Evolutionary conservation across 768 basidiomycete species (phyloP), one percentile per base, ranked within the genome.

Genomic region (Thelephora aurantiotincta): DNA sequence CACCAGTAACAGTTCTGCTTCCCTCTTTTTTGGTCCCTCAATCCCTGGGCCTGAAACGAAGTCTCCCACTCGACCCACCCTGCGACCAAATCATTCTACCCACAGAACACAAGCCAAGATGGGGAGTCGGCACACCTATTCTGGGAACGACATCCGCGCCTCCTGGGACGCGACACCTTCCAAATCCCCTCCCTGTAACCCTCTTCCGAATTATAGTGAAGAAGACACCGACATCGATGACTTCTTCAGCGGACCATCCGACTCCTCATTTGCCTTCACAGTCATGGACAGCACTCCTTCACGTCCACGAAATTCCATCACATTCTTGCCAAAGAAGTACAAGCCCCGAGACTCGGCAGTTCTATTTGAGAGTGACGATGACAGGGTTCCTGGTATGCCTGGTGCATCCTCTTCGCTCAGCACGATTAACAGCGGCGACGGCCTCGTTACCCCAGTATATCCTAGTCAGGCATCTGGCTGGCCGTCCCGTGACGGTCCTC

Each of bases 361-460:
- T 6, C 58, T 81, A 4, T 80, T 84, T 41, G 82, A 83, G 44
- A 76, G 78, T 45, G 60, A 60, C 41, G 59, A 55, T 33, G 59
- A 57, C 3, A 41, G 51, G 11, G 46, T 51, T 3, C 43, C 54
- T 23, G 62, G 67, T 22, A 65, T 80, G 65, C 77, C 78, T 30
- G 68, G 63, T 33, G 69, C 74, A 0, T 85, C 80, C 0, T 78
- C 73, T 5, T 82, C 80, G 43, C 69, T 75, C 19, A 78, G 73
- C 54, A 80, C 74, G 2, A 77, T 81, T 49, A 68, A 73, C 33
- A 75, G 75, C 52, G 61, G 59, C 12, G 79, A 78, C 34, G 79
- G 73, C 30, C 71, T 88, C n/a, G 68, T 85, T 16, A 88, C 84
- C 0, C 86, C 85, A 2, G 71, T 74, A 11, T 70, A 65, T 5